Evolutionary conservation across 202 grass and related monocot species (phyloP), one percentile per base, ranked within the genome.

Genomic region (Digitaria exilis): DNA sequence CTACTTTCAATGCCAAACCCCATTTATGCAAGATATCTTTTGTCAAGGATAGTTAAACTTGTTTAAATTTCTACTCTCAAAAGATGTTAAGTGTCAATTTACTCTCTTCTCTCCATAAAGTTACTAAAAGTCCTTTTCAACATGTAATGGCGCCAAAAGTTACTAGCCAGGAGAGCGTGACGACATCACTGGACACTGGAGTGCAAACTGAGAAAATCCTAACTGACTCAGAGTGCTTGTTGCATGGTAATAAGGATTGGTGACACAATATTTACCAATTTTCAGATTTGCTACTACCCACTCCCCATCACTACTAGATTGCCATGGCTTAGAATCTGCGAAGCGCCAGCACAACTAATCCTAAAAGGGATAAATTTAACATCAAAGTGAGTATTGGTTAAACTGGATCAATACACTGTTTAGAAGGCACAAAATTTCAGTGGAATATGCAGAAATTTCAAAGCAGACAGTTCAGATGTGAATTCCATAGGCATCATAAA

Each of bases 91-190:
- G 15, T 56, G 16, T 78, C 39, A 61, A 7, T 37, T 69, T 77
- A 45, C 50, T 67, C 66, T 67, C 4, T 34, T 24, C 59, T 24
- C 26, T 78, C 25, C 7, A 5, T 77, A 78, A 43, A 26, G n/a
- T 50, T 73, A 48, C 43, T 61, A 34, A 4, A 14, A 73, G 60
- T 75, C 58, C 15, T 65, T 55, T 64, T 56, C 35, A 83, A 29
- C 22, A 74, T 80, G 22, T 45, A 5, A 80, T 29, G 1, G 17
- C 5, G 25, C 63, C 66, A 21, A 79, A 68, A 24, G 1, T 67
- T 25, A 18, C 1, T 9, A 55, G n/a, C 32, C 19, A 29, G 13
- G 60, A 34, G 32, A 63, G 16, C 29, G 1, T 19, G 29, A 63
- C 15, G 34, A 19, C 29, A 9, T 16, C 29, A 34, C 60, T 55